Base-by-base conservation (phyloP, 768 basidiomycete genomes). In the Clitopilus hobsonii region DNA sequence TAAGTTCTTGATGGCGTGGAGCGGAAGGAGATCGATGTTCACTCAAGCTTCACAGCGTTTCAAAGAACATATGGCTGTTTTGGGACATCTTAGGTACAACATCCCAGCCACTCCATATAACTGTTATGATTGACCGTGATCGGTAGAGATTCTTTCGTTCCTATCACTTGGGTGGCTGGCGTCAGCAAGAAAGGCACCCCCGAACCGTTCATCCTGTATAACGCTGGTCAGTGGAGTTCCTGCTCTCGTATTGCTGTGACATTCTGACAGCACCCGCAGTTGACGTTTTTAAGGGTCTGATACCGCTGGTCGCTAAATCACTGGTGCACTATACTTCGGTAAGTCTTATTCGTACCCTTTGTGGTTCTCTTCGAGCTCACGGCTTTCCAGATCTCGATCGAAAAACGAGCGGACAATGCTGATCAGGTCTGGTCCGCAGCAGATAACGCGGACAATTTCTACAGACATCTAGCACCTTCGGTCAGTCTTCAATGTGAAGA, bases 391-490 rank as follows among this genome's bases (percentile, higher is more conserved):
- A 51, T 55, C 4, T 20, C 49, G 24, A 27, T 18, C 5, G 36
- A 51, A n/a, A 38, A 55, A 14, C 54, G 38, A 51, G 26, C 32
- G 38, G 7, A 22, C 5, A 38, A 55, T 22, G 27, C 38, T n/a
- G 49, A 55, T 20, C n/a, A 18, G 22, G 49, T 28, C 7, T 55
- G 54, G 54, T 22, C 26, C 24, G 16, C 18, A 28, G 50, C 50
- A 3, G 18, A 55, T n/a, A 51, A 55, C n/a, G 51, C 51, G 24
- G n/a, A 55, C 38, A 55, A 55, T 38, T 55, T 55, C 25, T 55
- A 41, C 26, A 49, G 50, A 8, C 54, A 54, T 49, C 47, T 54
- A 5, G 54, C 24, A 49, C 54, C 47, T 3, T 20, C 18, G 27
- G 54, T 54, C 3, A 29, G 28, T 18, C 13, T 32, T 23, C 23